Evolutionary conservation across 208 protist genomes (phyloP).

Genomic region (Tritrichomonas foetus): DNA sequence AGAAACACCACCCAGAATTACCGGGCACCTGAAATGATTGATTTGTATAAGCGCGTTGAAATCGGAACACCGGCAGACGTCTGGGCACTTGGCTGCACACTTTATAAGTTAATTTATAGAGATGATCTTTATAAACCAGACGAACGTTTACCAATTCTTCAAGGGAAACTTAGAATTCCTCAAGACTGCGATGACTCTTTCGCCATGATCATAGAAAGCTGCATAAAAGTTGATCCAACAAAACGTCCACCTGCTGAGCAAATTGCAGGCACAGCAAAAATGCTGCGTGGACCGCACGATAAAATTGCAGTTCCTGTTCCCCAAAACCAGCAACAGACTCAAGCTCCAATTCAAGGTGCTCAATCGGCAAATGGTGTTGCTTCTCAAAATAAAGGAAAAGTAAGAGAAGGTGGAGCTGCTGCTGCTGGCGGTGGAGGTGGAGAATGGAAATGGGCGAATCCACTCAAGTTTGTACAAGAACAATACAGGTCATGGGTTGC

Average conservation of each 20-base stretch:
- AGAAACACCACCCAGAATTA: background rate
- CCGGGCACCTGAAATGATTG: conserved; percentile 18
- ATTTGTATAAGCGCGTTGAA: background rate
- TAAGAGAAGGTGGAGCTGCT: background rate
- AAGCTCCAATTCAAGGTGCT: no score
- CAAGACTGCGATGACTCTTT: background rate
- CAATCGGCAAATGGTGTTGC: background rate
- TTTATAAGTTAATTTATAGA: conserved; percentile 7
- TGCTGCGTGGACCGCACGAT: background rate
- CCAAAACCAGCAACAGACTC: no score
- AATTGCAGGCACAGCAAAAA: background rate
- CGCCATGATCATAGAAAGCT: background rate
- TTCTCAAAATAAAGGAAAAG: no score
- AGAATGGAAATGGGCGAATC: background rate
- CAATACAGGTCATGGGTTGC: background rate
- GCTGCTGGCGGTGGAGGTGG: background rate
- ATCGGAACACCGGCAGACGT: background rate
- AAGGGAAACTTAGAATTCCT: background rate
- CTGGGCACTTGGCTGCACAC: background rate
- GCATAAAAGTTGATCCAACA: background rate
- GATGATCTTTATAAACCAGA: background rate
- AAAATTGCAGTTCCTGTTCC: background rate
- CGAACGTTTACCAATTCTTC: background rate
- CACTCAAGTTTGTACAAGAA: background rate
- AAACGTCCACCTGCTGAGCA: background rate